Percentiles rank a stretch among this genome's conserved stretches.
phyloP scores from a whole-genome alignment of 1,139 yeast species.

The Torulaspora pretoriensis region DNA sequence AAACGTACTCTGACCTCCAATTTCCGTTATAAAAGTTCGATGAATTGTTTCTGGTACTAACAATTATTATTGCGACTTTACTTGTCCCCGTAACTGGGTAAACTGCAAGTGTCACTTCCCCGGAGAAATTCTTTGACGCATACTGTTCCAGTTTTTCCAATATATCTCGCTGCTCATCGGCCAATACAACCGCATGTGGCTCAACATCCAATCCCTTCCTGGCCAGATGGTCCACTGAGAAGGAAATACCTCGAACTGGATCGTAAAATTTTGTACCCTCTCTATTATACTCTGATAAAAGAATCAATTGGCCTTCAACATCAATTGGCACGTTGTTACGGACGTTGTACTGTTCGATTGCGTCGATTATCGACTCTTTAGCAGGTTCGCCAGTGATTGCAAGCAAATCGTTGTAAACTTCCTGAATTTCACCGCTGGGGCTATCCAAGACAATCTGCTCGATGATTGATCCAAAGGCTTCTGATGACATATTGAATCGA shows the following conservation, averaged over 20 bases:
- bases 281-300: slow-evolving; percentile 47
- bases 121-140: slow-evolving; percentile 44
- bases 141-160: slow-evolving; percentile 36
- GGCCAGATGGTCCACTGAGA: slow-evolving; percentile 57
- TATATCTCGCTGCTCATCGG: slow-evolving; percentile 23
- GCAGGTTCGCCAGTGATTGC: slow-evolving; percentile 36
- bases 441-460: slow-evolving; percentile 29
- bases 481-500: slow-evolving; percentile 11
- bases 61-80: slow-evolving; percentile 48
- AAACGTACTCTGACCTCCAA: slow-evolving; percentile 70
- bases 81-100: slow-evolving; percentile 43
- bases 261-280: slow-evolving; percentile 48
- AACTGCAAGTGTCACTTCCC: slow-evolving; percentile 43
- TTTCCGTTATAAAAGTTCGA: slow-evolving; percentile 85
- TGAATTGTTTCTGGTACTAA: slow-evolving; percentile 71
- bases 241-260: slow-evolving; percentile 45
- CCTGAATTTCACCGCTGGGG: slow-evolving; percentile 39
- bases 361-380: slow-evolving; percentile 34
- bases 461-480: slow-evolving; percentile 28
- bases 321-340: slow-evolving; percentile 42
- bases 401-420: slow-evolving; percentile 35
- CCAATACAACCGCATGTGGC: slow-evolving; percentile 27
- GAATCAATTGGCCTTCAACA: slow-evolving; percentile 36
- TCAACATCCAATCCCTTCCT: slow-evolving; percentile 51
- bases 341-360: slow-evolving; percentile 44